These are phyloP conservation scores for Chloropicon primus DNA, from an alignment of 139 green algal genomes.

Conservation along the genomic window DNA sequence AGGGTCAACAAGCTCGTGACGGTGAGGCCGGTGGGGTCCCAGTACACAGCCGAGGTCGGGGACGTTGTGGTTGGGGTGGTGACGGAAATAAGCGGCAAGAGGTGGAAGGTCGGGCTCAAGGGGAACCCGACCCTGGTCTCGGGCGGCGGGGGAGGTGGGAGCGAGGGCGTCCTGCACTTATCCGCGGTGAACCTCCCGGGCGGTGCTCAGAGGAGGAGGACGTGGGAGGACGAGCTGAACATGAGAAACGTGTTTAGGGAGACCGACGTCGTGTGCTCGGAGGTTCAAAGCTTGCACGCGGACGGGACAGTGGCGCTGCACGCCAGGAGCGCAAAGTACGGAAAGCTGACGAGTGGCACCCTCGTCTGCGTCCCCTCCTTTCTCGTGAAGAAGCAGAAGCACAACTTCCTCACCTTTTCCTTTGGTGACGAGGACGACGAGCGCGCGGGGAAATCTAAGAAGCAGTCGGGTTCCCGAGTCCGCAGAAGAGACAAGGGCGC, in stretches of 20 bases:
- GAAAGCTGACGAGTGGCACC: background rate
- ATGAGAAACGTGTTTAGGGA: conserved; percentile 4
- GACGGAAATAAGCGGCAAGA: background rate
- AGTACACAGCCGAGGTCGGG: conserved; percentile 6
- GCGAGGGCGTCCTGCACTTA: background rate
- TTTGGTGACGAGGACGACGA: too few relatives aligned
- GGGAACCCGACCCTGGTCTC: too few relatives aligned
- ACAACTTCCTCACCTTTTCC: conserved; percentile 6
- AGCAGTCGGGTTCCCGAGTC: too few relatives aligned
- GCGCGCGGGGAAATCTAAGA: background rate
- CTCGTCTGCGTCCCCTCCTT: conserved; percentile 1
- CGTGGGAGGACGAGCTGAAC: conserved; percentile 5
- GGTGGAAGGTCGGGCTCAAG: conserved; percentile 8
- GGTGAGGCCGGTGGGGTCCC: background rate
- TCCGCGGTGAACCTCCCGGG: background rate
- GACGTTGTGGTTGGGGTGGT: conserved; percentile 10
- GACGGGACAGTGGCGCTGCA: conserved; percentile 8
- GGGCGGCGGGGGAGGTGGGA: background rate
- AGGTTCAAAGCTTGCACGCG: conserved; percentile 2
- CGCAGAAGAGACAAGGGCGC: too few relatives aligned
- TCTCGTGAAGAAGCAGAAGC: conserved; percentile 2
- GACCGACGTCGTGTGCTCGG: conserved; percentile 1
- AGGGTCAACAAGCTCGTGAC: conserved; percentile 8
- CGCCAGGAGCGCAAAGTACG: conserved; percentile 4
- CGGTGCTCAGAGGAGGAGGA: background rate